Conservation (phyloP, 345 rosid genomes). For the Diplotaxis tenuifolia region DNA sequence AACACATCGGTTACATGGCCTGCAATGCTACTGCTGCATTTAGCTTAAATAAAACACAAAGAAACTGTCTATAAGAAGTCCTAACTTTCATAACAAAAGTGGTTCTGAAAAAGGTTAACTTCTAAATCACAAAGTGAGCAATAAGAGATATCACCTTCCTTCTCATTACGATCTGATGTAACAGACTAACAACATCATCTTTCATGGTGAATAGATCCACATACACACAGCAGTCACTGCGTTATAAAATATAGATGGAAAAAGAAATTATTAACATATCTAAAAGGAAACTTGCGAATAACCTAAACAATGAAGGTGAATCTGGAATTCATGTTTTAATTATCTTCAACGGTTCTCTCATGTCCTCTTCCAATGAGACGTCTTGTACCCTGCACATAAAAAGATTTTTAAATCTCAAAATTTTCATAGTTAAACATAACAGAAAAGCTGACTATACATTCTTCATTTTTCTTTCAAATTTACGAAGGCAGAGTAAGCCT, state of each 20-base stretch:
- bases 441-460: constrained; percentile 39
- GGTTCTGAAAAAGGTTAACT: no score
- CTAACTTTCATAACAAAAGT: no score
- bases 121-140: no score
- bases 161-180: no score
- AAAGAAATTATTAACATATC: no score
- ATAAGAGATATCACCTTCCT: no score
- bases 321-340: constrained; percentile 66
- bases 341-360: constrained; percentile 56
- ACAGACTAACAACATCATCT: no score
- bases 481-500: neutral
- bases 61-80: neutral
- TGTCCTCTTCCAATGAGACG: constrained; percentile 70
- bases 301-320: neutral
- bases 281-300: no score
- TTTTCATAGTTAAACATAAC: neutral
- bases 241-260: no score
- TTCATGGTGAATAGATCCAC: no score
- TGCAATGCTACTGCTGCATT: neutral
- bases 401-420: neutral
- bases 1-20: neutral
- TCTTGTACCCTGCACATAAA: constrained; percentile 51
- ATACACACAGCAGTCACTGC: no score
- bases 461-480: constrained; percentile 49
- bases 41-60: neutral